Evolutionary conservation across 495 filamentous ascomycete genomes (phyloP).

Genomic region (Podospora pseudopauciseta): DNA sequence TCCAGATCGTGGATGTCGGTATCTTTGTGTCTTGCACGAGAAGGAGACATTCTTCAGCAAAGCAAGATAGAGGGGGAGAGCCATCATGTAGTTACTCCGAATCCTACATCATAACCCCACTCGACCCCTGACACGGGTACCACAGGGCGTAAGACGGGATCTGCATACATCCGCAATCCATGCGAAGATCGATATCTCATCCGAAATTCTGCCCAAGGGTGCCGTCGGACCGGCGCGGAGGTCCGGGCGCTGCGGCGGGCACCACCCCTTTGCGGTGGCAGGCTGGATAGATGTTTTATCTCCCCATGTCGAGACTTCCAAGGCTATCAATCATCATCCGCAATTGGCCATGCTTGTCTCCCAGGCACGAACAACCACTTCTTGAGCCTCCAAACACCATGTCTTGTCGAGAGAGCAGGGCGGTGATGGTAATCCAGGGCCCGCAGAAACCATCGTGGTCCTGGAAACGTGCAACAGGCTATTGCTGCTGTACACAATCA

Average conservation of each 20-base stretch:
- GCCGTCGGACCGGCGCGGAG: neutral
- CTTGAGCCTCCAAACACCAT: too few relatives aligned
- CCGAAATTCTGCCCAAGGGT: neutral
- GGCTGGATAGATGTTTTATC: neutral
- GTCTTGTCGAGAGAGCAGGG: too few relatives aligned
- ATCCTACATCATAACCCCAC: neutral
- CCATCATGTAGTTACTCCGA: neutral
- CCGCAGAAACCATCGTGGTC: too few relatives aligned
- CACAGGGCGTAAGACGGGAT: neutral
- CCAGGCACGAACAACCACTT: neutral
- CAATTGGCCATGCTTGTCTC: neutral
- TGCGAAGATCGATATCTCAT: neutral
- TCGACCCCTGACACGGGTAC: neutral
- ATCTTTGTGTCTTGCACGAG: neutral
- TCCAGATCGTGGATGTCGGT: neutral
- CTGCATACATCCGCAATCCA: neutral
- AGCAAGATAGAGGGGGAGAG: neutral
- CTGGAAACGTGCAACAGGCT: too few relatives aligned
- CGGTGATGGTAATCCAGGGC: too few relatives aligned
- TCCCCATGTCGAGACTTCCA: neutral
- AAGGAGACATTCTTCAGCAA: neutral
- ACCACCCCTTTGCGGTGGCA: neutral
- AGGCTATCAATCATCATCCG: neutral
- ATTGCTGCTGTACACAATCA: too few relatives aligned
- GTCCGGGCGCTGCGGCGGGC: neutral